Evolutionary conservation across 352 stramenopile genomes (phyloP), one percentile per base, ranked within the genome.

Genomic region (Phytophthora niederhauseri): DNA sequence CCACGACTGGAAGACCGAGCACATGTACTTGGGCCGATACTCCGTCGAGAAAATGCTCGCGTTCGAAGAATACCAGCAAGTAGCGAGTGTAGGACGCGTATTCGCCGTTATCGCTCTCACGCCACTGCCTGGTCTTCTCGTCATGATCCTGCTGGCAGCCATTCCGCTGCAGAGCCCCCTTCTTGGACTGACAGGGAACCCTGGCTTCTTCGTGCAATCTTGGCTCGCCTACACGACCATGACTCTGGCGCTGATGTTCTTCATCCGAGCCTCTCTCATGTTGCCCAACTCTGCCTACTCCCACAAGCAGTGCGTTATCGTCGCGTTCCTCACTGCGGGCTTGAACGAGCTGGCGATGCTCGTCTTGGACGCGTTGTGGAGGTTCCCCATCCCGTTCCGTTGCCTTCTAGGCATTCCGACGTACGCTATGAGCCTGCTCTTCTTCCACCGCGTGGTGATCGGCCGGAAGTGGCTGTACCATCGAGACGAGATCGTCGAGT

Each of bases 11-110:
- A 67, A 67, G 19, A 74, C 28, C n/a, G 43, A 46, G 6, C 61
- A 70, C 30, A 54, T 54, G 17, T 63, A 70, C 28, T 48, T 74
- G 0, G 66, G 66, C 8, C 66, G 66, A 14, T 77, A 73, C 48
- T 73, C 70, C 0, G 52, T 77, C 48, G 55, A 73, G 31, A 73
- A 77, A 49, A 41, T 77, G 38, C 55, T 66, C 14, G 48, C 60
- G 12, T 73, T 77, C 46, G 51, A 71, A 30, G 30, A 66, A 17
- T 74, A 74, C 61, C 68, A 65, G 43, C 31, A 53, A 3, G 49
- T 56, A 4, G 19, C 34, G 0, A 73, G 56, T 28, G 26, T 12
- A 2, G 20, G 46, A 0, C 65, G 57, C 11, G 70, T 77, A 3
- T 49, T 57, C 12, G 55, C 54, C 0, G 67, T 75, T 7, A 36